Base-by-base conservation (phyloP, 768 basidiomycete genomes). In the Leccinum fibrillosum region DNA sequence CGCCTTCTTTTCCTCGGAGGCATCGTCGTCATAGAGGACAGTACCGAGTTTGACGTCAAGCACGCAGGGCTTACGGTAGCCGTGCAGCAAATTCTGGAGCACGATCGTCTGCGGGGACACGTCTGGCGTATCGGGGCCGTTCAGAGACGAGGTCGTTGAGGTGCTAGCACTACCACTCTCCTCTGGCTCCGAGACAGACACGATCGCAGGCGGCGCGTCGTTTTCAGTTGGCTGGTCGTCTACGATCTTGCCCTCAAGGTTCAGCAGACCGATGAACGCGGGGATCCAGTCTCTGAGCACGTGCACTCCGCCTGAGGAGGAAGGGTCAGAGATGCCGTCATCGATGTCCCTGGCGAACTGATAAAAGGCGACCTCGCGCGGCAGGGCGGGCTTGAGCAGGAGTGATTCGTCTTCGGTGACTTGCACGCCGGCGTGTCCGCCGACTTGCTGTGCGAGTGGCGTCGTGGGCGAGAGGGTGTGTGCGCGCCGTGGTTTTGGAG, bases 41-140 rank as follows among this genome's bases (percentile, higher is more conserved):
- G 89, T 95, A 1, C 97, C 97, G 15, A 98, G 88, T 72, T 98
- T 99, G 69, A 94, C 80, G 70, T 99, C 96, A 28, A 98, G 77
- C 57, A 97, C 82, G 63, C 90, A 93, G 6, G 95, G 95, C 69
- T 86, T 88, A 35, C 74, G 64, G 76, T 94, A 98, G 1, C 79
- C 68, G 62, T 87, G 73, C 2, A 89, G 74, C 12, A 94, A 75
- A 71, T 99, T 98, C 75, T 95, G 88, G 3, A 99, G 74, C 30
- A 96, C 92, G 54, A 96, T 76, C 58, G 84, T 86, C 78, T 94
- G 85, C 78, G 62, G 63, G 1, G 57, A 25, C 21, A 21, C 4
- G 2, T 25, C 50, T 9, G 49, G 32, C 1, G 11, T 8, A 42
- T 49, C 34, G 35, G n/a, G 5, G 15, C 28, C 35, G 17, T 39